phyloP scores from a whole-genome alignment of 805 yeast genomes.

The Wickerhamiella dianesei region DNA sequence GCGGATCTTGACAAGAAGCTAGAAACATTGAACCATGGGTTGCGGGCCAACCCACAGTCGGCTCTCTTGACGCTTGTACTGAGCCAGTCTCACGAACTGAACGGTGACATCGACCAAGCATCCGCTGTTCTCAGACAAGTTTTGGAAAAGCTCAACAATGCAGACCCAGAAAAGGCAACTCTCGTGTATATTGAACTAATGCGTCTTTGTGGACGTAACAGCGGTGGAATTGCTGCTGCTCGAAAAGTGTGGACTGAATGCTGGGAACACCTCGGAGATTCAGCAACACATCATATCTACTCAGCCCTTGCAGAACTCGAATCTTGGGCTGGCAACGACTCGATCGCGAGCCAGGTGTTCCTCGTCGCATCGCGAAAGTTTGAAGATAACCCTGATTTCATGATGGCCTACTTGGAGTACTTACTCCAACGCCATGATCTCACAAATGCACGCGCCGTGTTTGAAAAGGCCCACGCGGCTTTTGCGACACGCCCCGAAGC shows the following conservation, averaged over 20 bases:
- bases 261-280: conserved; percentile 33
- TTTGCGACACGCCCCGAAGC: conserved; percentile 41
- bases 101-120: conserved; percentile 37
- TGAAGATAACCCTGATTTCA: conserved; percentile 43
- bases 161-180: conserved; percentile 33
- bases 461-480: conserved; percentile 57
- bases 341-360: conserved; percentile 61
- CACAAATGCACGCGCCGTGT: conserved; percentile 62
- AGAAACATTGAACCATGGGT: conserved; percentile 40
- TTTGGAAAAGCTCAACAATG: conserved; percentile 30
- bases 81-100: conserved; percentile 57
- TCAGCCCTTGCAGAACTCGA: conserved; percentile 77
- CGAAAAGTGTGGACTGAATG: conserved; percentile 57
- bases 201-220: conserved; percentile 53
- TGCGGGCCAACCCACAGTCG: conserved; percentile 55
- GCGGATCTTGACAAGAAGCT: conserved; percentile 20
- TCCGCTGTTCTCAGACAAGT: conserved; percentile 37
- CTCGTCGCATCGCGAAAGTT: conserved; percentile 60
- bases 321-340: conserved; percentile 40
- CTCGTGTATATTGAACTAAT: conserved; percentile 54
- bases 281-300: conserved; percentile 58
- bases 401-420: conserved; percentile 58
- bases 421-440: conserved; percentile 56
- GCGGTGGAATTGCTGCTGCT: conserved; percentile 53
- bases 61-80: conserved; percentile 50